Percentiles rank a stretch among this genome's conserved stretches.
Evolutionary conservation across 441 rosid species (phyloP).

Genomic region (Capsella rubella): DNA sequence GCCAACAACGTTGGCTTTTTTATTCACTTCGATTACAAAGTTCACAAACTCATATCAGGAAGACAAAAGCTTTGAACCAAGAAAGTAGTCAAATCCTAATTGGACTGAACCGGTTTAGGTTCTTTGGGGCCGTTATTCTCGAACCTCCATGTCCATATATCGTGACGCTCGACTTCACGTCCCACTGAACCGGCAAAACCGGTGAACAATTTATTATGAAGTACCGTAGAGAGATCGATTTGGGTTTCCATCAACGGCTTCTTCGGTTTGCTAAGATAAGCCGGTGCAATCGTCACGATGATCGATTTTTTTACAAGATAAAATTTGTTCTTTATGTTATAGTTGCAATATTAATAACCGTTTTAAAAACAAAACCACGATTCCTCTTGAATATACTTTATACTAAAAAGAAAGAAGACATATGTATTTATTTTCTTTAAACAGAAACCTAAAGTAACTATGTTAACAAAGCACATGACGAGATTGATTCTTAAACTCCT

Average conservation of each 20-base stretch:
- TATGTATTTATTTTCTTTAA: no score
- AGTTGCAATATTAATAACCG: not conserved
- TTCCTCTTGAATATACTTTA: not conserved
- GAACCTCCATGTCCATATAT: not conserved
- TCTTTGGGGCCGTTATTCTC: not conserved
- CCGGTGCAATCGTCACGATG: not conserved
- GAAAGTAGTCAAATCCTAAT: not conserved
- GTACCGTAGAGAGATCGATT: not conserved
- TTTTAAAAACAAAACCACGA: not conserved
- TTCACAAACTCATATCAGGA: not conserved
- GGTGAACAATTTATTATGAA: not conserved
- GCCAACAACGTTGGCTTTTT: not conserved
- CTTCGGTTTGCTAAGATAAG: not conserved
- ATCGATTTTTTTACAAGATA: not conserved
- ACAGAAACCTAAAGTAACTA: not conserved
- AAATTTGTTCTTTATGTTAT: not conserved
- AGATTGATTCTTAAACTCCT: conserved; percentile 45
- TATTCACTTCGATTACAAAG: not conserved
- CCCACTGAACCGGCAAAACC: conserved; percentile 11
- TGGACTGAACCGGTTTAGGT: conserved; percentile 6
- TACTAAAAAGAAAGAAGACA: not conserved
- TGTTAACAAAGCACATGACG: conserved; percentile 14
- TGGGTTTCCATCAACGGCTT: not conserved
- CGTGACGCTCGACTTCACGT: not conserved
- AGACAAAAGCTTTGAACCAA: not conserved